Evolutionary conservation across 257 asterid species (phyloP).

Genomic region (Solanum verrucosum): DNA sequence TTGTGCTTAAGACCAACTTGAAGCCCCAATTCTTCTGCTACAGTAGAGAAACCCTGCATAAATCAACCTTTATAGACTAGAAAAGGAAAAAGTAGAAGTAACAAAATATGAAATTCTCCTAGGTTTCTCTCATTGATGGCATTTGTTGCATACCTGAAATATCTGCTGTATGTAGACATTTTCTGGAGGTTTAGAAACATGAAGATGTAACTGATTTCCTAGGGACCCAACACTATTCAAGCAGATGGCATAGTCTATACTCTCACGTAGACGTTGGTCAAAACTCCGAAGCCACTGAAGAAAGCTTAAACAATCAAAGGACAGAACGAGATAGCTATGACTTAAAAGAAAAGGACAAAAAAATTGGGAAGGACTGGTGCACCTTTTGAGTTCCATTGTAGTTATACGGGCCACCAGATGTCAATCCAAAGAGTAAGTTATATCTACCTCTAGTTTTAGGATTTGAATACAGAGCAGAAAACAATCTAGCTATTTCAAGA

Average conservation of each 20-base stretch:
- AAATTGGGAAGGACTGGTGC: not conserved
- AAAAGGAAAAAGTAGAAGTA: not conserved
- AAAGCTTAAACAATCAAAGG: conserved; percentile 18
- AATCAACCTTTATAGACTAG: conserved; percentile 11
- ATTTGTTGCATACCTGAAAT: conserved; percentile 53
- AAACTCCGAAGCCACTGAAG: conserved; percentile 87
- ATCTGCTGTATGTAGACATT: conserved; percentile 72
- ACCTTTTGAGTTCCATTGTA: conserved; percentile 91
- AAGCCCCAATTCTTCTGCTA: conserved; percentile 70
- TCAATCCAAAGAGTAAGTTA: conserved; percentile 75
- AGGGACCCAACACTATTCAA: conserved; percentile 80
- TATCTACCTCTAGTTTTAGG: conserved; percentile 88
- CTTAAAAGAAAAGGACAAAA: not conserved
- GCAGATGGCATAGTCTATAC: conserved; percentile 87
- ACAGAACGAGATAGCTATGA: not conserved
- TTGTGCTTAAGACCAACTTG: conserved; percentile 87
- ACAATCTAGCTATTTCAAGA: conserved; percentile 84
- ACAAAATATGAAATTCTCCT: not conserved
- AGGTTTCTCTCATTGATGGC: not conserved
- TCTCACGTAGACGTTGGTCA: conserved; percentile 84
- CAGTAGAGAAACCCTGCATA: conserved; percentile 75
- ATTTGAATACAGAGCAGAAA: conserved; percentile 75
- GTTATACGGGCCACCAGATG: conserved; percentile 96
- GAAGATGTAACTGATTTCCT: conserved; percentile 53
- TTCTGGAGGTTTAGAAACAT: conserved; percentile 94